Evolutionary conservation across 1,284 basidiomycete species (phyloP), one percentile per base, ranked within the genome.

Genomic region (Chondrostereum purpureum): DNA sequence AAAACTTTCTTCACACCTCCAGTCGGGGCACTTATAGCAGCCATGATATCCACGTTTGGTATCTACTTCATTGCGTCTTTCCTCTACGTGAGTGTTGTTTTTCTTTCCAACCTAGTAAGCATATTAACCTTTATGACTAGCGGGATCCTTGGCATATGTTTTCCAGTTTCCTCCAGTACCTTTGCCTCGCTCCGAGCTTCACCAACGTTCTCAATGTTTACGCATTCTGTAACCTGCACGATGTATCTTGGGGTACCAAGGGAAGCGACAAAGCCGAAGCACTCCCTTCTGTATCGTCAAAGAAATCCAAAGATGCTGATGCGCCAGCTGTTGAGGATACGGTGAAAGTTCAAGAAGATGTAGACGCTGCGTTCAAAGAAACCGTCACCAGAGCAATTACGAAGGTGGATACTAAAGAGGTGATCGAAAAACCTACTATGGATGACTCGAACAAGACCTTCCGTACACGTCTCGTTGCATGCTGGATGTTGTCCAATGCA

Each of bases 121-220:
- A n/a, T n/a, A n/a, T n/a, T n/a, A 48, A 22, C 5, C 18, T n/a
- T 13, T 23, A 49, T 33, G 40, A 49, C 11, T 52, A 92, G 87
- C 80, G 88, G 49, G 94, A 98, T 66, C 94, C 94, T 4, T 97
- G 94, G 94, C 94, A 98, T 63, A 90, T 99, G 85, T 80, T 95
- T 64, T 92, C 90, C n/a, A 93, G 90, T 58, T 94, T 97, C 75
- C 73, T 87, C 54, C 94, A 96, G 64, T 98, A 96, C 63, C 69
- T 96, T 55, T 80, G 84, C 52, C 65, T 96, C 44, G 93, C 92
- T 13, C 90, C 90, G 0, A 91, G 87, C 55, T 94, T 95, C 68
- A 92, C 85, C 41, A 97, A 96, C 59, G 84, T 96, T 20, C 77
- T 98, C 55, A 96, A 96, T 64, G 90, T 95, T 23, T 97, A 96